phyloP scores from a whole-genome alignment of 805 yeast genomes.

The Yamadazyma tumulicola region DNA sequence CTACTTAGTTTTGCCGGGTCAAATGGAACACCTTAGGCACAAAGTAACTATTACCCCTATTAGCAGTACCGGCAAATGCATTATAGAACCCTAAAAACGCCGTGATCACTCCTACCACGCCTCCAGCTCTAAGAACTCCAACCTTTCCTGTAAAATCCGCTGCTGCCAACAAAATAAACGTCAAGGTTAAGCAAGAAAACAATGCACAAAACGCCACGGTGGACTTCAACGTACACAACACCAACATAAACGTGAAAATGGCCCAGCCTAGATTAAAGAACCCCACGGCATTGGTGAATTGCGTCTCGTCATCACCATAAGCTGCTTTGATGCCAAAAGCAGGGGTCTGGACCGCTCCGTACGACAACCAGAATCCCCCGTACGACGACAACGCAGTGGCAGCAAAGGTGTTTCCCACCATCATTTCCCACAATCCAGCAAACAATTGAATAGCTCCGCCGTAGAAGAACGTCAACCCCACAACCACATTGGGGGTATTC shows the following conservation, averaged over 20 bases:
- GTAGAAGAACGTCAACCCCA: conserved; percentile 59
- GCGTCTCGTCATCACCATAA: conserved; percentile 24
- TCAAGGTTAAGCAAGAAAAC: conserved; percentile 28
- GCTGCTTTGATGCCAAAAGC: conserved; percentile 33
- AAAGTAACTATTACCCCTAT: conserved; percentile 31
- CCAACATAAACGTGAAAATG: conserved; percentile 36
- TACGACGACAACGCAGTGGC: conserved; percentile 62
- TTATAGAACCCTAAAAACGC: conserved; percentile 39
- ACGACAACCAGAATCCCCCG: conserved; percentile 38
- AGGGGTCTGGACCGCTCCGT: conserved; percentile 26
- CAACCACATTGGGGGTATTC: conserved; percentile 48
- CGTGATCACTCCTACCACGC: conserved; percentile 40
- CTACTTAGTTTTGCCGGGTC: conserved; percentile 7
- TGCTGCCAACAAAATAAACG: conserved; percentile 34
- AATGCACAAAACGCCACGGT: conserved; percentile 34
- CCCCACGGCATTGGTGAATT: conserved; percentile 29
- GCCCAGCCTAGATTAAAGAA: conserved; percentile 40
- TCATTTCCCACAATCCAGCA: conserved; percentile 70
- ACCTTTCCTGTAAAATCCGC: conserved; percentile 29
- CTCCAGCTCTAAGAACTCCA: conserved; percentile 34
- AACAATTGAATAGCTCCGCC: conserved; percentile 61
- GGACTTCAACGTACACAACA: conserved; percentile 34
- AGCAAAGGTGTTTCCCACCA: conserved; percentile 64
- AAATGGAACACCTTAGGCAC: conserved; percentile 27
- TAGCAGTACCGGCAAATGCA: conserved; percentile 40